These are phyloP conservation scores for Acanthochlamys bracteata DNA, from an alignment of 106 monocot species.

Conservation along the genomic window DNA sequence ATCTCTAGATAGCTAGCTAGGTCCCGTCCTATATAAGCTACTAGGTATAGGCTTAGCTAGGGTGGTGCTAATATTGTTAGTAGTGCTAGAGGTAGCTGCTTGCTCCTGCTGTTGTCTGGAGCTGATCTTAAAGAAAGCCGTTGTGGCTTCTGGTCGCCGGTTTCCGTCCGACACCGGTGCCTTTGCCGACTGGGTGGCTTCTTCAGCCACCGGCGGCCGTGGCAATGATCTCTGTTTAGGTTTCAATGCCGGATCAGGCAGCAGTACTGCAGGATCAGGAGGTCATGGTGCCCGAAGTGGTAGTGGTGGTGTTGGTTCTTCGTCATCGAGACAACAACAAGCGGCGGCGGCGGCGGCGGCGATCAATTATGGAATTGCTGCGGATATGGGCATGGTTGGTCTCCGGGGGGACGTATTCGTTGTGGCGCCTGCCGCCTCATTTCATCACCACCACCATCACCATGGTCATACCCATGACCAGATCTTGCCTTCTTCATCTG, in stretches of 20 bases:
- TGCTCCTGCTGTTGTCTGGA: no score
- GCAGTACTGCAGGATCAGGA: constrained; percentile 2
- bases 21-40: no score
- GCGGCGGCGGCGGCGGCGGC: constrained; percentile 7
- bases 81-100: no score
- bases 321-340: background rate
- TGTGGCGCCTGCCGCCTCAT: constrained; percentile 45
- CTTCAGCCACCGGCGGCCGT: constrained; percentile 48
- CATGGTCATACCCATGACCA: constrained; percentile 2
- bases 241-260: constrained; percentile 35
- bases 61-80: no score
- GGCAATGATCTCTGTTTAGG: constrained; percentile 67
- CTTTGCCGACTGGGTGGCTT: constrained; percentile 80
- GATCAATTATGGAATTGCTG: constrained; percentile 32
- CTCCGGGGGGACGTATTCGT: constrained; percentile 38
- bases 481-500: constrained; percentile 13
- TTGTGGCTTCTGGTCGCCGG: constrained; percentile 64
- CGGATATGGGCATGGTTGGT: constrained; percentile 54
- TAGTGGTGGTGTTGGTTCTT: background rate
- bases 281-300: constrained; percentile 8
- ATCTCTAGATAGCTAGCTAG: no score
- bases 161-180: constrained; percentile 75
- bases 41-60: no score
- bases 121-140: constrained; percentile 1
- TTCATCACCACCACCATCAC: constrained; percentile 25